Percentiles rank a stretch among this genome's conserved stretches.
phyloP scores from a whole-genome alignment of 352 stramenopile species.

The Phytophthora sp. region DNA sequence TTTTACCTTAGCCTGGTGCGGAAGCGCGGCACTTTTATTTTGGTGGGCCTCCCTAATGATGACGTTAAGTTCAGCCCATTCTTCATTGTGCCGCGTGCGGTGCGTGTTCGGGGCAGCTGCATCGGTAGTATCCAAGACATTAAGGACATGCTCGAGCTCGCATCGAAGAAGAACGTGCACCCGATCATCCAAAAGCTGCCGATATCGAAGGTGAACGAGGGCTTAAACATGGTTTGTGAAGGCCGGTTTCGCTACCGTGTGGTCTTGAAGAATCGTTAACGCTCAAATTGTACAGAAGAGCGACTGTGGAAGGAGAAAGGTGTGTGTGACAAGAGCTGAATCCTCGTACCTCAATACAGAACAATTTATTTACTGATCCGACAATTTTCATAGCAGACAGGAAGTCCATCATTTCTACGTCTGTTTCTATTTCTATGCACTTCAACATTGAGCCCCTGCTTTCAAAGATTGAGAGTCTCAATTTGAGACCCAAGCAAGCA shows the following conservation, averaged over 20 bases:
- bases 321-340: too few species aligned
- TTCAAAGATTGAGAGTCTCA: too few species aligned
- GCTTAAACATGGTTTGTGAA: conserved; percentile 37
- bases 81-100: not conserved
- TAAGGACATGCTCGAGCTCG: conserved; percentile 84
- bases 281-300: too few species aligned
- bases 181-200: conserved; percentile 52
- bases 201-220: conserved; percentile 50
- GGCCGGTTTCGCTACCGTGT: conserved; percentile 41
- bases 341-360: too few species aligned
- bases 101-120: conserved; percentile 3
- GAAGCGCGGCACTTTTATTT: conserved; percentile 13
- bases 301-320: too few species aligned
- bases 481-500: too few species aligned
- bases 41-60: conserved; percentile 5
- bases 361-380: too few species aligned
- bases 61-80: conserved; percentile 3
- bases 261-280: conserved; percentile 24
- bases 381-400: too few species aligned
- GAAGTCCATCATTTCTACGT: too few species aligned
- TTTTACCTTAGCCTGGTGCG: conserved; percentile 7
- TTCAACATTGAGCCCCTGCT: too few species aligned
- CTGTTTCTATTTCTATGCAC: too few species aligned
- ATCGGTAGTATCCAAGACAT: conserved; percentile 5
- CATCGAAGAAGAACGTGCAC: conserved; percentile 60